phyloP scores from a whole-genome alignment of 2,329 filamentous ascomycete genomes.

The Periconia macrospinosa region DNA sequence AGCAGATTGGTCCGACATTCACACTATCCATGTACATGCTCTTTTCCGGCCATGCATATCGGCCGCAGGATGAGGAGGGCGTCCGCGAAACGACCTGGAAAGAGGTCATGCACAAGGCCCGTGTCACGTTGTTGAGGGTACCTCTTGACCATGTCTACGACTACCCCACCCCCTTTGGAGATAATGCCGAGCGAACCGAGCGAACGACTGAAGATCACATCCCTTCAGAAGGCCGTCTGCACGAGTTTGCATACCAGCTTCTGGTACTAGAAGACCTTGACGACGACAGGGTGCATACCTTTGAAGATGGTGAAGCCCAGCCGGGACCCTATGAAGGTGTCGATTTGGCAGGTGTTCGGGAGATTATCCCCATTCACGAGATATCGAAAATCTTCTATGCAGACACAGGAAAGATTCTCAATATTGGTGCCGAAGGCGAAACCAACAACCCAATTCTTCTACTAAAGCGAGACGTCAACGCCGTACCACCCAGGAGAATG shows the following conservation, averaged over 20 bases:
- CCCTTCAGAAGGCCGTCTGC: slow-evolving; percentile 49
- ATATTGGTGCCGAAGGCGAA: slow-evolving; percentile 71
- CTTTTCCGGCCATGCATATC: slow-evolving; percentile 74
- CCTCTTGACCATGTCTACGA: slow-evolving; percentile 60
- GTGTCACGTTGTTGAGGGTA: slow-evolving; percentile 75
- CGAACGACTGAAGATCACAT: slow-evolving; percentile 31
- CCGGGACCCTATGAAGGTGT: slow-evolving; percentile 65
- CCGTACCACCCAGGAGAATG: slow-evolving; percentile 63
- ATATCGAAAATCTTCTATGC: slow-evolving; percentile 93
- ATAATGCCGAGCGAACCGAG: slow-evolving; percentile 12
- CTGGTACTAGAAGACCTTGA: slow-evolving; percentile 82
- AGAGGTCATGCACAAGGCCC: slow-evolving; percentile 91
- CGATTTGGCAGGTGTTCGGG: slow-evolving; percentile 63
- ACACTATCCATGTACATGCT: slow-evolving; percentile 92
- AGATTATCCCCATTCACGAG: slow-evolving; percentile 70
- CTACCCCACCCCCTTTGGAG: slow-evolving; percentile 34
- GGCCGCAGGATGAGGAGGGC: slow-evolving; percentile 59
- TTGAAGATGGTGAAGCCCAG: slow-evolving; percentile 61
- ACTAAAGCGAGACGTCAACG: slow-evolving; percentile 70
- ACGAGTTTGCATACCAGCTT: slow-evolving; percentile 78
- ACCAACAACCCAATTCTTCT: slow-evolving; percentile 74
- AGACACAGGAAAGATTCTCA: slow-evolving; percentile 85
- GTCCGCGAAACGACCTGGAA: slow-evolving; percentile 81
- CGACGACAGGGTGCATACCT: slow-evolving; percentile 68
- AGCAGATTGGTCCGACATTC: slow-evolving; percentile 87